Evolutionary conservation across 139 green algal genomes (phyloP).

Genomic region (Chlamydomonas applanata): DNA sequence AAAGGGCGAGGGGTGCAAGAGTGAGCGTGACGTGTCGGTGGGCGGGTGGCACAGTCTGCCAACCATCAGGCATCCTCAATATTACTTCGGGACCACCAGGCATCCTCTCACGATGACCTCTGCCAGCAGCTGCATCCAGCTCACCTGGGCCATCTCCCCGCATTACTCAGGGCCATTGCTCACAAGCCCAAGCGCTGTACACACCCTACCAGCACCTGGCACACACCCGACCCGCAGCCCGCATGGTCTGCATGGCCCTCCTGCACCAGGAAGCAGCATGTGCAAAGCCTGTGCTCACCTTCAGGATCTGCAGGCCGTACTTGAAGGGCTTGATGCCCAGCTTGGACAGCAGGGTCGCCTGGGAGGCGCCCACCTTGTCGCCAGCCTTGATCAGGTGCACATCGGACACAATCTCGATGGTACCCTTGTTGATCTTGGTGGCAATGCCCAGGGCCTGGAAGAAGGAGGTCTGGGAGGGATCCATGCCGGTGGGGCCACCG

Average conservation of each 20-base stretch:
- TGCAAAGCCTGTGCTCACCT: conserved; percentile 34
- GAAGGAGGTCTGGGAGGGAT: conserved; percentile 98
- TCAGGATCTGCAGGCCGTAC: conserved; percentile 87
- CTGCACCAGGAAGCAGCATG: background rate
- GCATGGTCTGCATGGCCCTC: too few species aligned
- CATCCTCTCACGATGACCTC: too few species aligned
- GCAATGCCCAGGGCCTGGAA: conserved; percentile 99
- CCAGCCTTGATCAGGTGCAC: conserved; percentile 85
- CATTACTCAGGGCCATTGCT: too few species aligned
- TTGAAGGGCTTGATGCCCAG: conserved; percentile 98
- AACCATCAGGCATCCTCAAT: too few species aligned
- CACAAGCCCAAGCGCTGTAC: too few species aligned
- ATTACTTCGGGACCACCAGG: too few species aligned
- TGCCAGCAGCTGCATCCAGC: too few species aligned
- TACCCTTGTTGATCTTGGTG: conserved; percentile 99
- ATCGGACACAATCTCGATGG: conserved; percentile 93
- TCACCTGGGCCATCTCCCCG: too few species aligned
- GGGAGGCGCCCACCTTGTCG: conserved; percentile 90
- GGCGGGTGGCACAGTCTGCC: too few species aligned
- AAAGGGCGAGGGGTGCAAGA: background rate
- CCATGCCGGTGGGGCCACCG: conserved; percentile 91
- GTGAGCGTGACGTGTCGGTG: too few species aligned
- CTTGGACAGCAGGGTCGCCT: conserved; percentile 98
- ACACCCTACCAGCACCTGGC: too few species aligned
- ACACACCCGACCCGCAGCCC: background rate